phyloP scores from a whole-genome alignment of 331 rosid species.

The Stylosanthes scabra region DNA sequence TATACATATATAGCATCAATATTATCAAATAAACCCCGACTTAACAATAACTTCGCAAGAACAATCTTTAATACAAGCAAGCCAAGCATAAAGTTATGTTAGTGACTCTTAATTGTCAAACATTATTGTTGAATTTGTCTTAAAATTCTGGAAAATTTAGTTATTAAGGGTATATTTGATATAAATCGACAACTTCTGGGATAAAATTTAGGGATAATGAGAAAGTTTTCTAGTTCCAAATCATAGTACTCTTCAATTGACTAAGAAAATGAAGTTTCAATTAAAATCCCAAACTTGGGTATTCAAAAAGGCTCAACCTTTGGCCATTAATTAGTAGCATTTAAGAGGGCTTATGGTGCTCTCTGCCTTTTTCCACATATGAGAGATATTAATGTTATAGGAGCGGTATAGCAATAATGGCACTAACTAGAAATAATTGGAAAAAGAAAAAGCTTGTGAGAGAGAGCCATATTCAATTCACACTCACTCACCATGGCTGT shows the following conservation, averaged over 20 bases:
- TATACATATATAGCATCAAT: too few species aligned
- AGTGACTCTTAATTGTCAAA: too few species aligned
- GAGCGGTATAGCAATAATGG: constrained; percentile 22
- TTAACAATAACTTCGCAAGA: too few species aligned
- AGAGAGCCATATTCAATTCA: background rate
- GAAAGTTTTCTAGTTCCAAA: background rate
- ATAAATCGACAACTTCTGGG: too few species aligned
- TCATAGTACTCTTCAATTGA: background rate
- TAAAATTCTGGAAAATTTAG: too few species aligned
- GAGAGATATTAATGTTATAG: constrained; percentile 33
- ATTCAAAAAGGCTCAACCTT: background rate
- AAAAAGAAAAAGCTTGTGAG: constrained; percentile 34
- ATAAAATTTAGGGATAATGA: too few species aligned
- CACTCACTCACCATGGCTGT: constrained; percentile 82
- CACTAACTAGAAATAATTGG: constrained; percentile 38
- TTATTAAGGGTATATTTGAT: too few species aligned
- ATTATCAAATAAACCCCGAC: too few species aligned
- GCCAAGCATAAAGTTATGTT: too few species aligned
- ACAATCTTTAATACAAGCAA: too few species aligned
- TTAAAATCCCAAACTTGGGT: constrained; percentile 8
- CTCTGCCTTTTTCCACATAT: constrained; percentile 24
- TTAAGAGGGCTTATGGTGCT: constrained; percentile 5
- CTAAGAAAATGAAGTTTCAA: background rate
- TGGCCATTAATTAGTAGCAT: constrained; percentile 35
- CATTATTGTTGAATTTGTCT: too few species aligned